Evolutionary conservation across 129 eudicot species (phyloP).

Genomic region (Pulicaria dysenterica): DNA sequence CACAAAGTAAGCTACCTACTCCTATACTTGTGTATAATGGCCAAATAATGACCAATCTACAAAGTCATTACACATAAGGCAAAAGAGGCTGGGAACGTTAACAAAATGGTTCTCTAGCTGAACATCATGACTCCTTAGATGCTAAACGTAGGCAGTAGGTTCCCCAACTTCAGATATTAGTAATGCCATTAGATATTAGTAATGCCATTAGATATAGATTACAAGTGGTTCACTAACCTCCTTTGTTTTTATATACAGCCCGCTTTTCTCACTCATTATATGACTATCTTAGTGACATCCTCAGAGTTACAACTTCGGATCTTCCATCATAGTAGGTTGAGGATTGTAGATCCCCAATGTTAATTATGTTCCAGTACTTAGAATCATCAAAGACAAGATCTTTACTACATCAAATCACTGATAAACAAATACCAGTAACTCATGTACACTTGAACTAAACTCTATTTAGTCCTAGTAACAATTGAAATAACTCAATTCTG

Average conservation of each 20-base stretch:
- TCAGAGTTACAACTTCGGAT: neutral
- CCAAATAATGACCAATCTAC: too few relatives aligned
- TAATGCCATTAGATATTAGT: neutral
- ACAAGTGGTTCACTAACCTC: neutral
- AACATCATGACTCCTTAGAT: neutral
- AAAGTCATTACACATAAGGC: neutral
- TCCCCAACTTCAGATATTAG: neutral
- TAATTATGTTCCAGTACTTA: neutral
- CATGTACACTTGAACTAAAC: neutral
- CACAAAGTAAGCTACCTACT: too few relatives aligned
- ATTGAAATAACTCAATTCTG: slow-evolving; percentile 11
- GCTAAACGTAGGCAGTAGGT: neutral
- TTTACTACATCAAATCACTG: slow-evolving; percentile 1
- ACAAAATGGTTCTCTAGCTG: neutral
- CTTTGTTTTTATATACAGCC: neutral
- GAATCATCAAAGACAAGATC: neutral
- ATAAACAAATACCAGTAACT: neutral
- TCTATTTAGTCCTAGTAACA: neutral
- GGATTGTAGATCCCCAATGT: neutral
- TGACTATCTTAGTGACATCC: too few relatives aligned
- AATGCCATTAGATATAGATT: too few relatives aligned
- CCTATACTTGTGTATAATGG: too few relatives aligned
- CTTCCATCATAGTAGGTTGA: neutral
- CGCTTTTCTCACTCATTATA: neutral
- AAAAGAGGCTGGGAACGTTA: neutral